These are phyloP conservation scores for Penicillium concentricum DNA, from an alignment of 2,329 filamentous ascomycete genomes.

Conservation along the genomic window DNA sequence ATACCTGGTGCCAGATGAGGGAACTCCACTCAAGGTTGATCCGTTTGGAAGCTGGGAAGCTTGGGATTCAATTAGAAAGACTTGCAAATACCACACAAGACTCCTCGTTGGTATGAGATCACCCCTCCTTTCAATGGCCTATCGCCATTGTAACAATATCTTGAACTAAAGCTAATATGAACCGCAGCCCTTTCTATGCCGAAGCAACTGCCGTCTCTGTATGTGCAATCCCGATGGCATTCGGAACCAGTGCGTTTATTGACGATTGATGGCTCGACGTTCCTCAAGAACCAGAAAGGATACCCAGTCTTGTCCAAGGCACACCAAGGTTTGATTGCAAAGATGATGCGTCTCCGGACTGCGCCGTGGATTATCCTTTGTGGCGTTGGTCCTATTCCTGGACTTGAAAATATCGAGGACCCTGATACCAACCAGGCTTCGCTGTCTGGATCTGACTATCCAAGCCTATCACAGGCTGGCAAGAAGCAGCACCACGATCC, in stretches of 20 bases:
- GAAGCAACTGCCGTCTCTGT: conserved; percentile 56
- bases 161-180: conserved; percentile 14
- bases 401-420: conserved; percentile 36
- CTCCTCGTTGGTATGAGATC: conserved; percentile 75
- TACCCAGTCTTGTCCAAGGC: conserved; percentile 59
- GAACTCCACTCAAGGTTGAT: conserved; percentile 56
- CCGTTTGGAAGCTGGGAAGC: conserved; percentile 85
- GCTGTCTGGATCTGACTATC: conserved; percentile 51
- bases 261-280: conserved; percentile 53
- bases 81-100: conserved; percentile 80
- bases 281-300: conserved; percentile 58
- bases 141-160: neutral
- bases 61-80: conserved; percentile 82
- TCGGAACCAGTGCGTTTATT: conserved; percentile 62
- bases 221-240: conserved; percentile 61
- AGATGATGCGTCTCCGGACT: conserved; percentile 57
- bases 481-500: conserved; percentile 56
- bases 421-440: conserved; percentile 16
- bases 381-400: conserved; percentile 57
- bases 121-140: neutral
- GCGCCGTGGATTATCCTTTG: conserved; percentile 62
- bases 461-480: conserved; percentile 66
- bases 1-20: conserved; percentile 36
- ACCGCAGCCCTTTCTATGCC: conserved; percentile 57
- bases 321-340: conserved; percentile 58